Evolutionary conservation across 768 basidiomycete species (phyloP).

Genomic region (Boletus patriciae): DNA sequence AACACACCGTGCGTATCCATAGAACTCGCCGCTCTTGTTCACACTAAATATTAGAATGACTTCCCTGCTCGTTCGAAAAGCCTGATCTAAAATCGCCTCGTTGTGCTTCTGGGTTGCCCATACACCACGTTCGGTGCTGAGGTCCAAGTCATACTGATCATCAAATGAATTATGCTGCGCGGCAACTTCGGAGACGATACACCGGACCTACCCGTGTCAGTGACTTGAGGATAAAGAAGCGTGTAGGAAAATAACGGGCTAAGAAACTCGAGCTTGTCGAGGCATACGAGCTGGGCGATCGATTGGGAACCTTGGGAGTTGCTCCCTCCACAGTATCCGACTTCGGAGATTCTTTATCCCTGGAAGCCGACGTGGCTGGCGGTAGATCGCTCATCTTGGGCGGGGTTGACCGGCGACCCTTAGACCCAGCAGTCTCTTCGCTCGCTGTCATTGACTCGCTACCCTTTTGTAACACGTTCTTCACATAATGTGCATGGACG

Average conservation of each 20-base stretch:
- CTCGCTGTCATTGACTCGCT: constrained; percentile 15
- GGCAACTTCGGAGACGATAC: not conserved
- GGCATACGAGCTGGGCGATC: constrained; percentile 63
- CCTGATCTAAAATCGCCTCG: constrained; percentile 87
- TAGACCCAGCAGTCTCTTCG: not conserved
- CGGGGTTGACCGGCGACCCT: not conserved
- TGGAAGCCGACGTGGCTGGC: constrained; percentile 32
- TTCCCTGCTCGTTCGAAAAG: constrained; percentile 85
- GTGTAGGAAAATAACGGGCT: constrained; percentile 70
- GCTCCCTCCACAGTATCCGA: not conserved
- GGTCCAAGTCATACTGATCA: constrained; percentile 70
- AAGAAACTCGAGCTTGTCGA: constrained; percentile 87
- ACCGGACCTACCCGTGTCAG: constrained; percentile 61
- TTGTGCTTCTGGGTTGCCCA: constrained; percentile 97
- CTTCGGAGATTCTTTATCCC: constrained; percentile 39
- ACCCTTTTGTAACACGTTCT: constrained; percentile 51
- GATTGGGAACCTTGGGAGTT: constrained; percentile 19
- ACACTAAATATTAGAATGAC: constrained; percentile 91
- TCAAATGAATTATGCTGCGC: not conserved
- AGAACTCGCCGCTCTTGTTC: constrained; percentile 94
- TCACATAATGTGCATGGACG: constrained; percentile 82
- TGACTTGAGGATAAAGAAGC: constrained; percentile 94
- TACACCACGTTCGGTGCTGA: constrained; percentile 72
- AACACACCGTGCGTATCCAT: constrained; percentile 79
- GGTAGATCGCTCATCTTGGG: constrained; percentile 7